Evolutionary conservation across 768 basidiomycete species (phyloP), one percentile per base, ranked within the genome.

Genomic region (Lactarius psammicola): DNA sequence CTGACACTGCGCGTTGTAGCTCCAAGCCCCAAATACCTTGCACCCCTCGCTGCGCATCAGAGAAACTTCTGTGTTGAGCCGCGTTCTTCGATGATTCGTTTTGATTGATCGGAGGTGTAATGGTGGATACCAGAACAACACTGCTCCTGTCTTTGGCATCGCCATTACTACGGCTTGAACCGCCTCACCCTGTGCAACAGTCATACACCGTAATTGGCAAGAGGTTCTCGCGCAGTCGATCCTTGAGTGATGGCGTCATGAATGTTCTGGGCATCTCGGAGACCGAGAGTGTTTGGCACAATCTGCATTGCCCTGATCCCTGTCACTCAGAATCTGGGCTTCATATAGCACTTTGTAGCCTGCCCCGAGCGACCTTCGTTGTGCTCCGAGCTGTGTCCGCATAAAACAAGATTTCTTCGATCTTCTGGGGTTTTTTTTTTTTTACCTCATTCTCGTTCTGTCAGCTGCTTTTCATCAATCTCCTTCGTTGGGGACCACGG

Each of bases 11-110:
- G 54, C 54, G 15, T 18, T 6, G 26, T 23, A 15, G 13, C 26
- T 8, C 5, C 13, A 33, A 31, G 53, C 30, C 5, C 18, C 18
- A 55, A n/a, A 31, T 54, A 54, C 23, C 26, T 51, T 6, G n/a
- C 44, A 23, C 18, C n/a, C 55, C 42, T 28, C 28, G 30, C 62
- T 63, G 62, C 55, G 62, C 55, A 63, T 26, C 49, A 17, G 5
- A 51, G 13, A 28, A n/a, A 26, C 49, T 26, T 26, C 26, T 28
- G 23, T 26, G 49, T 51, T 51, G 26, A 5, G 26, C 49, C 13
- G 42, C 20, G 42, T 44, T 44, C 42, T 61, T 40, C 30, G 33
- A 34, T 63, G 42, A 46, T 46, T 44, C 26, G 6, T 2, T 51
- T 51, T 51, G 62, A 46, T 62, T 42, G 42, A 51, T 51, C 11